Conservation (phyloP, 2,329 filamentous ascomycete genomes). For the Claviceps sp. region DNA sequence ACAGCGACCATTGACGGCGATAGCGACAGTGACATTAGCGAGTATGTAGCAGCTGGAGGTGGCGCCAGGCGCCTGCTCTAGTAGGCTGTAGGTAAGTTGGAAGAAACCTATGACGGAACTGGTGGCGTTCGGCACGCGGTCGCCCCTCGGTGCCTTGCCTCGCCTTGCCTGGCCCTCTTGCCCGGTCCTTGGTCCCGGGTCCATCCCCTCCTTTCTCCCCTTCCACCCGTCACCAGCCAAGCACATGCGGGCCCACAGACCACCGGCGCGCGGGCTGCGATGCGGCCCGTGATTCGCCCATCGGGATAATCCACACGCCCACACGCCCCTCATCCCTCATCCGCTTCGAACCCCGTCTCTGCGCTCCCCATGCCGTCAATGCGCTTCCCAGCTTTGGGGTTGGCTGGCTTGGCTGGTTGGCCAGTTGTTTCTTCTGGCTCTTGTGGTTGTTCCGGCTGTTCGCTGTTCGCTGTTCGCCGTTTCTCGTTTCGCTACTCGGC, state of each 20-base stretch:
- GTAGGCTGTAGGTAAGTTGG: too few relatives aligned
- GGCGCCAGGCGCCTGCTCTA: too few relatives aligned
- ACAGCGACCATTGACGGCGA: too few relatives aligned
- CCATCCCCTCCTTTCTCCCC: slow-evolving; percentile 1
- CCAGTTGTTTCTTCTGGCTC: too few relatives aligned
- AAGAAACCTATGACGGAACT: too few relatives aligned
- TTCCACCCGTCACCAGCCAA: not conserved
- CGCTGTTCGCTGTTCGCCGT: too few relatives aligned
- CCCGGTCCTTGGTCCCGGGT: slow-evolving; percentile 6
- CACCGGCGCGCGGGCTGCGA: too few relatives aligned
- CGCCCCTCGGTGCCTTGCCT: not conserved
- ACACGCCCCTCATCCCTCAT: not conserved
- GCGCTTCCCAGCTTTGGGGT: not conserved
- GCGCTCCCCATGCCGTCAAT: too few relatives aligned
- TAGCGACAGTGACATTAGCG: too few relatives aligned
- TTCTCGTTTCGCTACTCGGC: too few relatives aligned
- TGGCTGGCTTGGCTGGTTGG: not conserved
- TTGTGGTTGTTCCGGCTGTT: too few relatives aligned
- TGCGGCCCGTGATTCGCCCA: not conserved
- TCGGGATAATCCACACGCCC: not conserved
- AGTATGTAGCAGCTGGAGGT: too few relatives aligned
- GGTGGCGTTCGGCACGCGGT: not conserved
- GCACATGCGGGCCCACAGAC: not conserved
- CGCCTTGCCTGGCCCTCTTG: not conserved
- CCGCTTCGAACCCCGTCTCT: not conserved